phyloP scores from a whole-genome alignment of 805 yeast genomes.

The Candida sonorensis region DNA sequence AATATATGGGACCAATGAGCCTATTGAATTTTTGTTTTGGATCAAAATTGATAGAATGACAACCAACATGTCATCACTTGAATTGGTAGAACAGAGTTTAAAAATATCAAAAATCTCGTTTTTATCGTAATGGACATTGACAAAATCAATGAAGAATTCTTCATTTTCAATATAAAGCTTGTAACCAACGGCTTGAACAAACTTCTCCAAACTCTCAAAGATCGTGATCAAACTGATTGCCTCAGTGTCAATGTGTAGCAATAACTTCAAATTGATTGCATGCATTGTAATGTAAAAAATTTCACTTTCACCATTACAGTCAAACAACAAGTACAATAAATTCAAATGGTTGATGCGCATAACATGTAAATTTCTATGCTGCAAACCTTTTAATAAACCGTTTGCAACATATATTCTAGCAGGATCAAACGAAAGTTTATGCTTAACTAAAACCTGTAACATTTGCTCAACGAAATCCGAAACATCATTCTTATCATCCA shows the following conservation, averaged over 20 bases:
- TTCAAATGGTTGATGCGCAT: slow-evolving; percentile 24
- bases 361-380: slow-evolving; percentile 4
- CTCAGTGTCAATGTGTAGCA: slow-evolving; percentile 32
- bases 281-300: slow-evolving; percentile 46
- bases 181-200: slow-evolving; percentile 30
- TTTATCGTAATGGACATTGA: slow-evolving; percentile 12
- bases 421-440: slow-evolving; percentile 57
- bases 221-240: slow-evolving; percentile 21
- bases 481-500: slow-evolving; percentile 14
- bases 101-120: slow-evolving; percentile 10
- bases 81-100: slow-evolving; percentile 1
- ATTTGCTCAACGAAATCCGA: slow-evolving; percentile 21
- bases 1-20: slow-evolving; percentile 10
- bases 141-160: slow-evolving; percentile 34
- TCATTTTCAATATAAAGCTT: slow-evolving; percentile 27
- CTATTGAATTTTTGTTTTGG: slow-evolving; percentile 3
- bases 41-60: slow-evolving; percentile 10
- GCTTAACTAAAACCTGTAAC: slow-evolving; percentile 39
- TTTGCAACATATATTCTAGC: slow-evolving; percentile 53
- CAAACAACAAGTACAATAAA: slow-evolving; percentile 29
- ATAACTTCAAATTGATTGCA: slow-evolving; percentile 40
- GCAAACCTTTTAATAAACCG: slow-evolving; percentile 53
- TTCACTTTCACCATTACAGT: slow-evolving; percentile 28
- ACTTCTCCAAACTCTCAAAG: slow-evolving; percentile 32
- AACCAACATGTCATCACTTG: slow-evolving; percentile 14